Conservation (phyloP, 169 alveolate genomes). For the Theileria orientalis region DNA sequence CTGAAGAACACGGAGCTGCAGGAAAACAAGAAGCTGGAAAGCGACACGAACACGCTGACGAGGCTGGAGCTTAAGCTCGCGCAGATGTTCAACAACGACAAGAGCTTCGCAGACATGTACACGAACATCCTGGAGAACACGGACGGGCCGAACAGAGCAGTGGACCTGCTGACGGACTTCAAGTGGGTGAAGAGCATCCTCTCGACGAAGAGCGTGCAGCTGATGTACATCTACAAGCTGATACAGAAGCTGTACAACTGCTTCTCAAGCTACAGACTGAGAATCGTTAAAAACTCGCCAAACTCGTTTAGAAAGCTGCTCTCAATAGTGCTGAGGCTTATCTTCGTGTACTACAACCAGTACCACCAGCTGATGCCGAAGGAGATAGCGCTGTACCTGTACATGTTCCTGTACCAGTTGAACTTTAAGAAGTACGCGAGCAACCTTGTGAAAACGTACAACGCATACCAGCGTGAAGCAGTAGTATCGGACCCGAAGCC, state of each 20-base stretch:
- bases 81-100: constrained; percentile 39
- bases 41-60: constrained; percentile 28
- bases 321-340: constrained; percentile 29
- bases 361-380: constrained; percentile 27
- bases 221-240: constrained; percentile 29
- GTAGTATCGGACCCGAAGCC: background rate
- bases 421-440: constrained; percentile 26
- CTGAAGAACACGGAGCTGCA: constrained; percentile 41
- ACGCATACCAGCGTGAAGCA: constrained; percentile 15
- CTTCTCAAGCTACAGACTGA: constrained; percentile 45
- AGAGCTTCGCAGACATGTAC: constrained; percentile 41
- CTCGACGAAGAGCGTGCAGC: constrained; percentile 38
- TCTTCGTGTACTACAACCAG: constrained; percentile 44
- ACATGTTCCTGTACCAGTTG: constrained; percentile 27
- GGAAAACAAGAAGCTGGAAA: constrained; percentile 44
- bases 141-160: constrained; percentile 55
- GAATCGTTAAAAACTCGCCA: constrained; percentile 14
- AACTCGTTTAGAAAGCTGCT: constrained; percentile 35
- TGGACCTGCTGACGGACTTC: constrained; percentile 51
- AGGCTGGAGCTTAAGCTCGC: constrained; percentile 20
- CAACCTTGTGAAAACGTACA: constrained; percentile 22
- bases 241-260: constrained; percentile 25
- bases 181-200: constrained; percentile 59
- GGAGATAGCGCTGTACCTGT: constrained; percentile 13
- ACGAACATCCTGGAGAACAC: constrained; percentile 54